A percentile compares a stretch with the other conserved stretches of the same genome.
Evolutionary conservation across 345 rosid species (phyloP).

Genomic region (Brassica nigra): DNA sequence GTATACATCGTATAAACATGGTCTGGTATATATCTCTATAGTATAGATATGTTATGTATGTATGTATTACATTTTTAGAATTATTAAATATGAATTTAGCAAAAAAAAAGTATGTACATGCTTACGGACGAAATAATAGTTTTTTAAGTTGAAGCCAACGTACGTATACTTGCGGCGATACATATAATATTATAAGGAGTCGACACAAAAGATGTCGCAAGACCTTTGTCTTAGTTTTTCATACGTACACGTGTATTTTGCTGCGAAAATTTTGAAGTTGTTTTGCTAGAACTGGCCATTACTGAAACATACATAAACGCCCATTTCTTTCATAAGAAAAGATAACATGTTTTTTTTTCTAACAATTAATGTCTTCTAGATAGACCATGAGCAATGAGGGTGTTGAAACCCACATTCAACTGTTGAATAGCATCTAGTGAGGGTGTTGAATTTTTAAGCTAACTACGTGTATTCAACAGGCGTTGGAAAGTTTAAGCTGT

Average conservation of each 20-base stretch:
- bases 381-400: background rate
- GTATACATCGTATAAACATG: background rate
- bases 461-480: too few relatives aligned
- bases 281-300: background rate
- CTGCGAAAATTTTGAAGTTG: background rate
- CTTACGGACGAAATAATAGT: slow-evolving; percentile 30
- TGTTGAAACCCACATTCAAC: too few relatives aligned
- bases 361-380: slow-evolving; percentile 7
- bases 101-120: background rate
- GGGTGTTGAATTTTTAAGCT: too few relatives aligned
- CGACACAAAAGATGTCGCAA: slow-evolving; percentile 6
- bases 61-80: too few relatives aligned
- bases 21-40: background rate
- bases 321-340: background rate
- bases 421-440: too few relatives aligned
- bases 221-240: slow-evolving; percentile 14
- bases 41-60: background rate
- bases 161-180: slow-evolving; percentile 18
- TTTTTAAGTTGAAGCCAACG: slow-evolving; percentile 28
- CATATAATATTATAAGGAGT: background rate
- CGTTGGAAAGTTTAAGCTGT: too few relatives aligned
- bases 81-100: too few relatives aligned
- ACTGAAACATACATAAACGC: background rate
- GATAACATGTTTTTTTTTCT: slow-evolving; percentile 1
- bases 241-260: slow-evolving; percentile 23